phyloP scores from a whole-genome alignment of 2,329 filamentous ascomycete species.

The Chlorencoelia australis region DNA sequence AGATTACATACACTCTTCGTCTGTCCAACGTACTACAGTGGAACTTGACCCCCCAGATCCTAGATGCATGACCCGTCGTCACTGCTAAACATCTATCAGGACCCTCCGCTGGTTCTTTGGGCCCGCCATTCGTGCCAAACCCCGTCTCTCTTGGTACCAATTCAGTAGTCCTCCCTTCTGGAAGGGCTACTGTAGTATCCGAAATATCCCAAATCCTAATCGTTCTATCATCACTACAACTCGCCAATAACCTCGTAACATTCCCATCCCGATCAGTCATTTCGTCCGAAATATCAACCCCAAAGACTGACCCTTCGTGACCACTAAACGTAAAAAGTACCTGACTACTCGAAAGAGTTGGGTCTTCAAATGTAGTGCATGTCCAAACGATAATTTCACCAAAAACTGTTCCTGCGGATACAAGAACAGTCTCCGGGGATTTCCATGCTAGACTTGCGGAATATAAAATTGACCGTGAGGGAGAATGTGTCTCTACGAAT shows the following conservation, averaged over 20 bases:
- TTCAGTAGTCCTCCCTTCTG: neutral
- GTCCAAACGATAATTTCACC: constrained; percentile 91
- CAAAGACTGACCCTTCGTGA: constrained; percentile 92
- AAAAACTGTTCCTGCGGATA: constrained; percentile 87
- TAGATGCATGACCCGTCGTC: constrained; percentile 76
- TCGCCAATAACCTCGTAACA: constrained; percentile 59
- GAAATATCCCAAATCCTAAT: constrained; percentile 76
- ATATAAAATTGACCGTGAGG: constrained; percentile 78
- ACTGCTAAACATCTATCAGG: constrained; percentile 49
- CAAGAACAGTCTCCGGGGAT: constrained; percentile 48
- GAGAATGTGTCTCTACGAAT: constrained; percentile 44
- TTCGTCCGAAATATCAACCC: constrained; percentile 63
- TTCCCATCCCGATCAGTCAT: constrained; percentile 32
- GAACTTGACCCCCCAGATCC: constrained; percentile 83
- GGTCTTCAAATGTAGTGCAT: constrained; percentile 35
- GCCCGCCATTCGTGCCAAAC: constrained; percentile 39
- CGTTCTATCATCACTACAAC: constrained; percentile 90
- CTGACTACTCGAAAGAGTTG: constrained; percentile 26
- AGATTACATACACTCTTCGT: constrained; percentile 46
- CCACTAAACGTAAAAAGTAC: constrained; percentile 47
- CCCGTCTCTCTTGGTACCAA: constrained; percentile 43
- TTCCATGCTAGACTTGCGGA: constrained; percentile 66
- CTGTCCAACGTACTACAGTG: constrained; percentile 24
- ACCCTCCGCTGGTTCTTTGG: constrained; percentile 22
- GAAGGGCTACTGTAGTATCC: neutral